Base-by-base conservation (phyloP, 1,284 basidiomycete genomes). In the Rhodotorula sp. region DNA sequence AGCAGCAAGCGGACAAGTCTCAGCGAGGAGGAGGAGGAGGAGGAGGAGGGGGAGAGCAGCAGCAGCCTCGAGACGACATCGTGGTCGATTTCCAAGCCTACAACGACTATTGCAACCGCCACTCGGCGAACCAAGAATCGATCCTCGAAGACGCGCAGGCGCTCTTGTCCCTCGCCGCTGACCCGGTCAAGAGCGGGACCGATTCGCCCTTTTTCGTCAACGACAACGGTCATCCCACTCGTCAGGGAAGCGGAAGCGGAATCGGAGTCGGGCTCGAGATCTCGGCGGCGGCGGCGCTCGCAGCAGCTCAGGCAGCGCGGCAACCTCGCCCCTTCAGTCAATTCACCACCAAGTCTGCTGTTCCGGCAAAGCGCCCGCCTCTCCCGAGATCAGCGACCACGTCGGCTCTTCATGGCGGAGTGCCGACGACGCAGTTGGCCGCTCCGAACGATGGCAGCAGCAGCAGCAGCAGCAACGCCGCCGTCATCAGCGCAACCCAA, bases 131-230 rank as follows among this genome's bases (percentile, higher is more conserved):
- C 54, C 23, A 26, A 46, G 23, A 39, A n/a, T 54, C 65, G 49
- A 46, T 43, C 18, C 56, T 63, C 21, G 62, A 64, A 48, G 54
- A 58, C 31, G 65, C 59, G 26, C 54, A 62, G 47, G 67, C 59
- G 69, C 65, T 51, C 31, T 43, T 66, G 3, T 15, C 65, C n/a
- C 43, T 67, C 3, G 60, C 52, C 6, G 62, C 60, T 21, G 43
- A 61, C 46, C 31, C 29, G 1, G 34, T 49, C 18, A 21, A 49
- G 39, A 39, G 6, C 39, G 39, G 39, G 39, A 39, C 39, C 39
- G 39, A 2, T 39, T 10, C 39, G 39, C 39, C 39, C 8, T 1
- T 12, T 39, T 39, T 39, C 39, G 39, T 39, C 39, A 39, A 39
- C 39, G 39, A 39, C 8, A 39, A 39, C 39, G 39, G 39, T 39